Percentiles rank a stretch among this genome's conserved stretches.
Conservation (phyloP, 1,284 basidiomycete species). For the Kwoniella shivajii region DNA sequence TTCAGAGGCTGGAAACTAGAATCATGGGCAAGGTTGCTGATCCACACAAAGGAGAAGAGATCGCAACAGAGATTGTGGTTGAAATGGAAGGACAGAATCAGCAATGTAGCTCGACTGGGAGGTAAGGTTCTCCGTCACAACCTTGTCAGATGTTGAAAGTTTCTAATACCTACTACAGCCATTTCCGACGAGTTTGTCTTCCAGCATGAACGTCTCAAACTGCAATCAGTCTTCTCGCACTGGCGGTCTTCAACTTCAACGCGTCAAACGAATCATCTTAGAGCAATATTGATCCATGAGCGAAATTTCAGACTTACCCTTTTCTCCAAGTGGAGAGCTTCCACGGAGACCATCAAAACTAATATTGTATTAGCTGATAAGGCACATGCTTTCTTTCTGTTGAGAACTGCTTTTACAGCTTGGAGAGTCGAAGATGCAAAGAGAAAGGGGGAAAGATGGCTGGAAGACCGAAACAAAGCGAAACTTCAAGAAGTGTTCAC, state of each 20-base stretch:
- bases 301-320: constrained; percentile 12
- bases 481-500: constrained; percentile 21
- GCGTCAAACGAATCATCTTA: constrained; percentile 24
- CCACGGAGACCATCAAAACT: constrained; percentile 16
- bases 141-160: background rate
- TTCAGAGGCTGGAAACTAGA: constrained; percentile 16
- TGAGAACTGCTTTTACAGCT: constrained; percentile 29
- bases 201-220: background rate
- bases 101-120: constrained; percentile 3
- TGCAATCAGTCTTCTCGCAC: constrained; percentile 21
- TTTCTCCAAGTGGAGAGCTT: constrained; percentile 30
- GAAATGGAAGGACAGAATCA: constrained; percentile 7
- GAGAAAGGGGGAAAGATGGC: constrained; percentile 22
- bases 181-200: constrained; percentile 4
- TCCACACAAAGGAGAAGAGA: constrained; percentile 16
- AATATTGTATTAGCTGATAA: constrained; percentile 37
- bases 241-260: constrained; percentile 35
- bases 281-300: constrained; percentile 32
- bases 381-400: constrained; percentile 42
- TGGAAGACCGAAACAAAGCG: constrained; percentile 21
- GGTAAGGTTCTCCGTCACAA: constrained; percentile 3
- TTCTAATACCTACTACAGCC: background rate
- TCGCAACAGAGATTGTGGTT: background rate
- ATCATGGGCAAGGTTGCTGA: constrained; percentile 15
- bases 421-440: constrained; percentile 27